Evolutionary conservation across 768 basidiomycete species (phyloP).

Genomic region (Saitozyma sp.): DNA sequence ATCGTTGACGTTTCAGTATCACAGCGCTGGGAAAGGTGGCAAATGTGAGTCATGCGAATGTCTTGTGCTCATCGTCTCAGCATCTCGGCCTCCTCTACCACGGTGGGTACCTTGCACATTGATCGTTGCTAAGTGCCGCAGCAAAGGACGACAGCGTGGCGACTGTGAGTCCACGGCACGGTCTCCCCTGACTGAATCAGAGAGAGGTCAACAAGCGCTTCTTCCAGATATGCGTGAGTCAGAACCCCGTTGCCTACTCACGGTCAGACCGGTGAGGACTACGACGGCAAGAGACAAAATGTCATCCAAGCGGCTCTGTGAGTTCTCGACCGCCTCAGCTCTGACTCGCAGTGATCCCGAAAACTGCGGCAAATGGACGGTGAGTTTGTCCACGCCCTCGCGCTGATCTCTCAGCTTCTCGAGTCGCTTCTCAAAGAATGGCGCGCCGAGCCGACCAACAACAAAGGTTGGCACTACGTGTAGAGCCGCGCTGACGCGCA

Average conservation of each 20-base stretch:
- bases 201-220: slow-evolving; percentile 32
- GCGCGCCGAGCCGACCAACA: slow-evolving; percentile 58
- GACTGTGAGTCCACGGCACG: slow-evolving; percentile 32
- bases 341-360: slow-evolving; percentile 29
- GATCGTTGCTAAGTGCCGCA: background rate
- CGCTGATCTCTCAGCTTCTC: slow-evolving; percentile 60
- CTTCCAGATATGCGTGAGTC: slow-evolving; percentile 38
- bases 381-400: slow-evolving; percentile 17
- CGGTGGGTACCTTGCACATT: background rate
- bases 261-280: slow-evolving; percentile 30
- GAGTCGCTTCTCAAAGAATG: slow-evolving; percentile 69
- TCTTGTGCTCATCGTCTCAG: slow-evolving; percentile 4
- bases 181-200: slow-evolving; percentile 8
- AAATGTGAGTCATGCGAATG: slow-evolving; percentile 26
- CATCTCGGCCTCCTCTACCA: too few relatives aligned
- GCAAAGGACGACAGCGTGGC: slow-evolving; percentile 66
- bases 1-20: slow-evolving; percentile 21
- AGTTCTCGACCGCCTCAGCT: slow-evolving; percentile 4
- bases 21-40: slow-evolving; percentile 37
- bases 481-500: slow-evolving; percentile 10
- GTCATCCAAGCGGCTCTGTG: slow-evolving; percentile 34
- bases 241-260: background rate
- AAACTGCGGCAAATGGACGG: slow-evolving; percentile 50
- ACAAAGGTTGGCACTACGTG: slow-evolving; percentile 58
- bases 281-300: slow-evolving; percentile 26